phyloP scores from a whole-genome alignment of 2,329 filamentous ascomycete species.

The Microcera coccophila region DNA sequence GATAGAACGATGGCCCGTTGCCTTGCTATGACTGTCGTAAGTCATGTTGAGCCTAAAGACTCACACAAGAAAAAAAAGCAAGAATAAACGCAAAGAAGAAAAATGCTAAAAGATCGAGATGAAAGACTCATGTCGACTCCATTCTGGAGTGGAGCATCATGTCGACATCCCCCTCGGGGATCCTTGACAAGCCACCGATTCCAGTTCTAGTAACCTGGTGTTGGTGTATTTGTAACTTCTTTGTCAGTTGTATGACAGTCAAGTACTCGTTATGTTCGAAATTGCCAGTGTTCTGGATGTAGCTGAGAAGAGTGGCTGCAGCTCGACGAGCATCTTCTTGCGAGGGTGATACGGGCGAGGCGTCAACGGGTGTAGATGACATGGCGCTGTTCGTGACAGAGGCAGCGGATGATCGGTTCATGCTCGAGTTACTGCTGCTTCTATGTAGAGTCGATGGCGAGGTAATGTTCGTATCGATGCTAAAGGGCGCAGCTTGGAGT shows the following conservation, averaged over 20 bases:
- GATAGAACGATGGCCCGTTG: slow-evolving; percentile 5
- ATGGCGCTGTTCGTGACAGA: slow-evolving; percentile 15
- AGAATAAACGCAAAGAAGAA: slow-evolving; percentile 9
- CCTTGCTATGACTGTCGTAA: not conserved
- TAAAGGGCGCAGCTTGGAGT: slow-evolving; percentile 38
- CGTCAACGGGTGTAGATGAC: slow-evolving; percentile 40
- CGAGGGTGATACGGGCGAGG: slow-evolving; percentile 63
- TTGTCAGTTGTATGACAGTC: slow-evolving; percentile 75
- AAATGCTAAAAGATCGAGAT: slow-evolving; percentile 1
- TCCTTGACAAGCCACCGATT: slow-evolving; percentile 51
- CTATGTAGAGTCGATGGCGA: slow-evolving; percentile 35
- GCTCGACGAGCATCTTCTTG: slow-evolving; percentile 84
- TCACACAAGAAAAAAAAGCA: slow-evolving; percentile 9
- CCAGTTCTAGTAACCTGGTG: slow-evolving; percentile 32
- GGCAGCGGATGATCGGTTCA: slow-evolving; percentile 25
- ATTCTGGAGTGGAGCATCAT: slow-evolving; percentile 33
- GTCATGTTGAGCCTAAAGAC: not conserved
- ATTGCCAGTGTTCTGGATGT: slow-evolving; percentile 70
- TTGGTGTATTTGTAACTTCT: slow-evolving; percentile 73
- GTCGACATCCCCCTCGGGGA: slow-evolving; percentile 56
- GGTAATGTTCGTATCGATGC: slow-evolving; percentile 43
- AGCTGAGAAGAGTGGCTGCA: slow-evolving; percentile 74
- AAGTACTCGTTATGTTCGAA: slow-evolving; percentile 75
- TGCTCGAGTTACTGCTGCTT: slow-evolving; percentile 35
- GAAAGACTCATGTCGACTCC: slow-evolving; percentile 26